phyloP scores from a whole-genome alignment of 169 alveolate genomes.

The Amoebophrya sp. region DNA sequence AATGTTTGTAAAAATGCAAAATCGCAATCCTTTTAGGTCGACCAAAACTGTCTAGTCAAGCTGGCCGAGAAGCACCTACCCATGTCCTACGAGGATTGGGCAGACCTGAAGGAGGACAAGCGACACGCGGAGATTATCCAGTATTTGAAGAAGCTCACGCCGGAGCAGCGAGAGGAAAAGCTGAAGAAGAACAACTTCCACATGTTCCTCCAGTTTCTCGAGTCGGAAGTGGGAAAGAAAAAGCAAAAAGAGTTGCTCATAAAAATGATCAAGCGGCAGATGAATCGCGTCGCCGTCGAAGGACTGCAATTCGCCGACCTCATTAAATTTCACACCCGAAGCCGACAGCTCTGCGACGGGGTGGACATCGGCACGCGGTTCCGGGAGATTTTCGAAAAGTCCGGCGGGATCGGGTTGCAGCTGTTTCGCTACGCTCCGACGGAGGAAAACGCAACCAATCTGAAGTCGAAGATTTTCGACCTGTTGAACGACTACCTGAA shows the following conservation, averaged over 20 bases:
- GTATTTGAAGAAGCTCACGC: neutral
- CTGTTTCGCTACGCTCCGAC: neutral
- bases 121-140: neutral
- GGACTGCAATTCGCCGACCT: neutral
- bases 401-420: neutral
- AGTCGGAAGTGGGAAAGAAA: neutral
- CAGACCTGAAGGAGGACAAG: neutral
- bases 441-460: neutral
- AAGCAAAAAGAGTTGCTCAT: neutral
- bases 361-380: conserved; percentile 10
- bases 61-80: neutral
- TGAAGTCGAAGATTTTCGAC: neutral
- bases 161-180: neutral
- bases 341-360: neutral
- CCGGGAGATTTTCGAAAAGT: neutral
- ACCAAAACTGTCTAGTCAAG: neutral
- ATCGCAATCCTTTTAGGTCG: too few species aligned
- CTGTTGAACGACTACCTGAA: neutral
- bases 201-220: neutral
- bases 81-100: neutral
- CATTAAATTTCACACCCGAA: neutral
- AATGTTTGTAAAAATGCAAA: too few species aligned
- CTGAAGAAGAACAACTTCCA: neutral
- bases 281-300: neutral
- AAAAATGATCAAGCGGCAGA: neutral